phyloP scores from a whole-genome alignment of 176 grass and related monocot species.

The Calamus simplicifolius region DNA sequence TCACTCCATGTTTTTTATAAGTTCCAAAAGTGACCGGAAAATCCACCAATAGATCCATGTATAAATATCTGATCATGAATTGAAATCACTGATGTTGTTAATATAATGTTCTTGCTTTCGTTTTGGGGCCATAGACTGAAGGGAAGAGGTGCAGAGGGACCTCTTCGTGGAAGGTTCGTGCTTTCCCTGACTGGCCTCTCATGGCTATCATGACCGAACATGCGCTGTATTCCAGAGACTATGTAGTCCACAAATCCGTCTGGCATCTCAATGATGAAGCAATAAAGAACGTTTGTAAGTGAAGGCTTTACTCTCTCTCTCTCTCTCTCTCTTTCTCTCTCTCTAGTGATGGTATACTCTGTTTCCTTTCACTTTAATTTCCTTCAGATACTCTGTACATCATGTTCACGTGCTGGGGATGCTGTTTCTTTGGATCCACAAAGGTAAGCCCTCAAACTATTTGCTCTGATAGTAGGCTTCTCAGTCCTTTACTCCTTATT shows the following conservation, averaged over 20 bases:
- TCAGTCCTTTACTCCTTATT: neutral
- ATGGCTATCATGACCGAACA: constrained; percentile 85
- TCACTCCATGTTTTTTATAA: no score
- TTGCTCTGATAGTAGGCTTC: neutral
- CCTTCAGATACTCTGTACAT: constrained; percentile 68
- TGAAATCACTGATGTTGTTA: no score
- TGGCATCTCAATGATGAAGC: constrained; percentile 73
- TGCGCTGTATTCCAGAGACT: constrained; percentile 52
- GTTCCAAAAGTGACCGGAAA: no score
- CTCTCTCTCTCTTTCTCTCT: neutral
- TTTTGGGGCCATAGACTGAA: constrained; percentile 8
- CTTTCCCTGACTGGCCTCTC: constrained; percentile 71
- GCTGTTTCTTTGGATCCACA: constrained; percentile 82
- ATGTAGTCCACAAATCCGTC: constrained; percentile 73
- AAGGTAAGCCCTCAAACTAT: constrained; percentile 32
- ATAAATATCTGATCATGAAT: no score
- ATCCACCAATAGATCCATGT: no score
- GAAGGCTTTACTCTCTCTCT: neutral
- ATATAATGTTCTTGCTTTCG: no score
- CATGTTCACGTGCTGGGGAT: constrained; percentile 83
- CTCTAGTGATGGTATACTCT: neutral
- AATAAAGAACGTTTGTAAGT: constrained; percentile 85
- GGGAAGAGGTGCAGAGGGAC: constrained; percentile 16
- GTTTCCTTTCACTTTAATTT: neutral
- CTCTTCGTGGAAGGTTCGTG: constrained; percentile 33